phyloP scores from a whole-genome alignment of 2,329 filamentous ascomycete genomes.

The Talaromyces sp. region DNA sequence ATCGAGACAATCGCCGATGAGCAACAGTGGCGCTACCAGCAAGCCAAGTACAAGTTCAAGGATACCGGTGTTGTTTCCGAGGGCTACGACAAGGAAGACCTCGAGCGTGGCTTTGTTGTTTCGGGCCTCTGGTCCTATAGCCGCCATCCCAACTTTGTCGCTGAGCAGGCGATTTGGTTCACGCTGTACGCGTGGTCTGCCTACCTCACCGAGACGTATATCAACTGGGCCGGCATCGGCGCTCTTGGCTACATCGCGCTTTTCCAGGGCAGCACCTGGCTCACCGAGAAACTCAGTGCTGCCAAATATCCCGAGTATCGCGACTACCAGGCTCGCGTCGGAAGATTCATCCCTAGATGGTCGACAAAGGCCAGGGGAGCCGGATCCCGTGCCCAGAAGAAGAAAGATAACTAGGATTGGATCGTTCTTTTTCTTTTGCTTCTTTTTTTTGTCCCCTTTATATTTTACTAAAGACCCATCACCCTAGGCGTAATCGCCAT shows the following conservation, averaged over 20 bases:
- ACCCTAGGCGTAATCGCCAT: background rate
- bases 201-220: slow-evolving; percentile 62
- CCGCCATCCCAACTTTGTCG: slow-evolving; percentile 90
- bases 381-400: slow-evolving; percentile 1
- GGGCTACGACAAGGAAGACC: slow-evolving; percentile 59
- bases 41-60: slow-evolving; percentile 71
- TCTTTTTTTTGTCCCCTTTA: background rate
- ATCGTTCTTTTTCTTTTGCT: background rate
- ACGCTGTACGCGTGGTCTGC: slow-evolving; percentile 83
- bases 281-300: slow-evolving; percentile 77
- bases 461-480: background rate
- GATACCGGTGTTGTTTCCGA: slow-evolving; percentile 65
- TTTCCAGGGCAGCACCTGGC: slow-evolving; percentile 82
- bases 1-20: slow-evolving; percentile 78
- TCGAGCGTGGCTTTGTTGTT: slow-evolving; percentile 85
- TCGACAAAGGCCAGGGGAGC: slow-evolving; percentile 26
- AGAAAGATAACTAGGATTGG: background rate
- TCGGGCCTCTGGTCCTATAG: slow-evolving; percentile 81
- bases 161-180: slow-evolving; percentile 88
- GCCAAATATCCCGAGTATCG: slow-evolving; percentile 85
- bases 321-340: slow-evolving; percentile 75
- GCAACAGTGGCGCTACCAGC: slow-evolving; percentile 88
- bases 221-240: slow-evolving; percentile 75
- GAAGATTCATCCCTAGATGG: slow-evolving; percentile 68
- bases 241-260: slow-evolving; percentile 65